phyloP scores from a whole-genome alignment of 805 yeast genomes.

The Yamadazyma nakazawae region DNA sequence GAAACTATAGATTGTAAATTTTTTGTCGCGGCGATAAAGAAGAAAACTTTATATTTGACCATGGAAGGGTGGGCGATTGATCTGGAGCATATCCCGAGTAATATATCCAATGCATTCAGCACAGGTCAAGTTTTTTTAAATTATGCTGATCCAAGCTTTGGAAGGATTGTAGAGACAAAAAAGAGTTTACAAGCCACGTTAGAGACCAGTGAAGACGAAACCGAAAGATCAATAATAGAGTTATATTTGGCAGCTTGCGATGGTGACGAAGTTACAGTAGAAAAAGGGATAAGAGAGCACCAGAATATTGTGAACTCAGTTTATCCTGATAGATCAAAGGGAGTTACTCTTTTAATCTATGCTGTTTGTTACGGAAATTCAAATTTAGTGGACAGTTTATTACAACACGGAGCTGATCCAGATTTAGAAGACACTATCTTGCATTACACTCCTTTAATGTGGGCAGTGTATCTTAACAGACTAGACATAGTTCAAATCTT shows the following conservation, averaged over 20 bases:
- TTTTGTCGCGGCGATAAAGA: slow-evolving; percentile 2
- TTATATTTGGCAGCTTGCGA: slow-evolving; percentile 33
- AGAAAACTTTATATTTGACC: not conserved
- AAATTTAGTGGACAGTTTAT: slow-evolving; percentile 44
- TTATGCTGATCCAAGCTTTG: slow-evolving; percentile 26
- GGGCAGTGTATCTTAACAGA: slow-evolving; percentile 72
- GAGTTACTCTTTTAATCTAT: slow-evolving; percentile 40
- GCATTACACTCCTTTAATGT: slow-evolving; percentile 73
- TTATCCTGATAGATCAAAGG: slow-evolving; percentile 26
- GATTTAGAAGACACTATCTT: slow-evolving; percentile 49
- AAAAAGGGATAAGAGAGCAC: slow-evolving; percentile 20
- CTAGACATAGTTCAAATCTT: slow-evolving; percentile 53
- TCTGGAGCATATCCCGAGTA: slow-evolving; percentile 1
- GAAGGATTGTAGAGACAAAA: slow-evolving; percentile 25
- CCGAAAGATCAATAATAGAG: slow-evolving; percentile 17
- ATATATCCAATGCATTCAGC: not conserved
- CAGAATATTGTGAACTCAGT: slow-evolving; percentile 21
- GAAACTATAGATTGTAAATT: too few species aligned
- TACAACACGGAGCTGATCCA: slow-evolving; percentile 45
- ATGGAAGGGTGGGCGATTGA: slow-evolving; percentile 24
- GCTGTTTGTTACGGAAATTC: slow-evolving; percentile 53
- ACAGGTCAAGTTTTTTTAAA: slow-evolving; percentile 12
- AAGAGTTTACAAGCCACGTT: slow-evolving; percentile 20
- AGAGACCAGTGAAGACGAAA: slow-evolving; percentile 10
- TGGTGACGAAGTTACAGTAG: slow-evolving; percentile 34